Evolutionary conservation across 179 eudicot species (phyloP).

Genomic region (Monotropa hypopitys): DNA sequence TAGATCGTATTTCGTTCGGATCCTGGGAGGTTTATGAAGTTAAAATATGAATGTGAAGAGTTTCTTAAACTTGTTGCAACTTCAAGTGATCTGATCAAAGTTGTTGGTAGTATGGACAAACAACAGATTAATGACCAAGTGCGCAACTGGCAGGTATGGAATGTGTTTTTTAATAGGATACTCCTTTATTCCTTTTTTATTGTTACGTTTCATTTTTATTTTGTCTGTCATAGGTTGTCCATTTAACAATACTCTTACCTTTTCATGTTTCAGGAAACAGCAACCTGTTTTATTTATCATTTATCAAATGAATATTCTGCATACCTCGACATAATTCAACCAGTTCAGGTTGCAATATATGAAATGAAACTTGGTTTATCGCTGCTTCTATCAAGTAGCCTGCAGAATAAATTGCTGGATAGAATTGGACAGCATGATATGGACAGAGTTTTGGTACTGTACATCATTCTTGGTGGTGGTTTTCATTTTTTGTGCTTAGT

Average conservation of each 20-base stretch:
- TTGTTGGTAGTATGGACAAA: slow-evolving; percentile 17
- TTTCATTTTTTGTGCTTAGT: not conserved
- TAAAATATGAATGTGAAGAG: slow-evolving; percentile 58
- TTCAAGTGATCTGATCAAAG: slow-evolving; percentile 27
- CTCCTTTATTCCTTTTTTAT: not conserved
- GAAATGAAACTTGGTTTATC: slow-evolving; percentile 88
- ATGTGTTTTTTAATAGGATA: not conserved
- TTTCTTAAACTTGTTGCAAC: slow-evolving; percentile 36
- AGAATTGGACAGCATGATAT: slow-evolving; percentile 29
- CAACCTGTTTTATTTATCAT: slow-evolving; percentile 49
- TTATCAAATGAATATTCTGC: slow-evolving; percentile 57
- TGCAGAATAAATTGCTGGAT: slow-evolving; percentile 31
- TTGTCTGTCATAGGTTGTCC: not conserved
- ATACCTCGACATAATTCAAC: slow-evolving; percentile 67
- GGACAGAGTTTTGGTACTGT: slow-evolving; percentile 42
- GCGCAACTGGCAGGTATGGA: slow-evolving; percentile 67
- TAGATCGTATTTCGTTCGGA: slow-evolving; percentile 73
- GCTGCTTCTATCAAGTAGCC: slow-evolving; percentile 38
- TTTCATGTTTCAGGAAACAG: slow-evolving; percentile 43
- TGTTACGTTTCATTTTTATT: not conserved
- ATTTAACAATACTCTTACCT: not conserved
- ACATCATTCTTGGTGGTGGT: not conserved
- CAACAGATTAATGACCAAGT: slow-evolving; percentile 33
- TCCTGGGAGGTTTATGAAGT: slow-evolving; percentile 53
- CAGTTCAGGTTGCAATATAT: slow-evolving; percentile 78